Evolutionary conservation across 1,284 basidiomycete genomes (phyloP).

Genomic region (Earliella scabrosa): DNA sequence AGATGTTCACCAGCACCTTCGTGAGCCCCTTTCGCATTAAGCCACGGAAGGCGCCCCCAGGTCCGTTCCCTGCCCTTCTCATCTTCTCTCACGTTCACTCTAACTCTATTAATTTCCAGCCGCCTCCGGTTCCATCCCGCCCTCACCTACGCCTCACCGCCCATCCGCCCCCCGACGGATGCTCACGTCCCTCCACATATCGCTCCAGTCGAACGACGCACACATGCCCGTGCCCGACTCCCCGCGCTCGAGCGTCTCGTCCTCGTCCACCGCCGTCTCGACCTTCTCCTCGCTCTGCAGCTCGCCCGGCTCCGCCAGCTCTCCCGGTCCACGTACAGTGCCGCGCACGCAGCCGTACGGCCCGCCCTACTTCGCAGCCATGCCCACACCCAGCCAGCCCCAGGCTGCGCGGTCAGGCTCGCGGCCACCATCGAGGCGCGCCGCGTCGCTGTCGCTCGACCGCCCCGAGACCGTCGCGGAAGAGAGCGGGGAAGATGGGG

Average conservation of each 20-base stretch:
- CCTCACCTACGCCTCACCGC: conserved; percentile 5
- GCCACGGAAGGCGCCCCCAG: conserved; percentile 19
- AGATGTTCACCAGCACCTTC: conserved; percentile 25
- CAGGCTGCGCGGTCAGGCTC: no score
- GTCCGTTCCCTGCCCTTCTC: conserved; percentile 4
- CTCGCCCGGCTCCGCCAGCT: conserved; percentile 7
- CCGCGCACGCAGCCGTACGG: conserved; percentile 48
- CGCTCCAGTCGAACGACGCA: neutral
- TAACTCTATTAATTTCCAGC: neutral
- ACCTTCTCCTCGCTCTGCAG: conserved; percentile 12
- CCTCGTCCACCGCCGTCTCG: conserved; percentile 18
- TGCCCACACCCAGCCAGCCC: conserved; percentile 29
- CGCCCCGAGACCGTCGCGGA: conserved; percentile 19
- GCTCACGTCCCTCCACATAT: conserved; percentile 16
- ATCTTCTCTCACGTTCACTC: neutral
- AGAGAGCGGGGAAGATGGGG: conserved; percentile 15
- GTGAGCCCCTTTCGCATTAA: conserved; percentile 27
- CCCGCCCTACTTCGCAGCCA: conserved; percentile 43
- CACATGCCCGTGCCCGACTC: conserved; percentile 8
- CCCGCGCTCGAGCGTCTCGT: conserved; percentile 21
- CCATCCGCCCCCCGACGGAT: conserved; percentile 10
- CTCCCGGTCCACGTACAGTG: conserved; percentile 13
- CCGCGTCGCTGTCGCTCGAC: conserved; percentile 12
- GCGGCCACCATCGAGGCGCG: neutral
- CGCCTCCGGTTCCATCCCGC: neutral